These are phyloP conservation scores for Debaryomyces prosopidis DNA, from an alignment of 805 yeast genomes.

Conservation along the genomic window DNA sequence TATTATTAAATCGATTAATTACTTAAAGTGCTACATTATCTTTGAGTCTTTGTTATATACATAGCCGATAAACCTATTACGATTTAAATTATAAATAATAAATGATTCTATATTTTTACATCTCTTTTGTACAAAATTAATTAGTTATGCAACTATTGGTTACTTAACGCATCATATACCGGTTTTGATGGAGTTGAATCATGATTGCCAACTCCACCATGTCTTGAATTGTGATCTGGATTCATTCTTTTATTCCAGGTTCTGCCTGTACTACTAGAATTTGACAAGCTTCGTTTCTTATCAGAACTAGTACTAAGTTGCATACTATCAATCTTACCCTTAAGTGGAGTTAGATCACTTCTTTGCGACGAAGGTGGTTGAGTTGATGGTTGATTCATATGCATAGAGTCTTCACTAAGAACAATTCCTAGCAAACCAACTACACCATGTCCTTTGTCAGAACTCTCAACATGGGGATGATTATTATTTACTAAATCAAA, in stretches of 20 bases:
- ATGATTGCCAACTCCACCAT: not conserved
- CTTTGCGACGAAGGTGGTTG: not conserved
- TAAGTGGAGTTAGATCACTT: constrained; percentile 17
- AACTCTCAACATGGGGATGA: not conserved
- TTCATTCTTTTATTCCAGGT: constrained; percentile 10
- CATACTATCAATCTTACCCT: constrained; percentile 19
- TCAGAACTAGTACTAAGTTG: constrained; percentile 10
- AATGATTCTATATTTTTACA: not conserved
- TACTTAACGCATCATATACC: not conserved
- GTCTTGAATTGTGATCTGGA: too few relatives aligned
- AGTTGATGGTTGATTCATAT: too few relatives aligned
- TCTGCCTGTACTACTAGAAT: not conserved
- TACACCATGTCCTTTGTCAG: constrained; percentile 13
- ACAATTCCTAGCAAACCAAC: constrained; percentile 25
- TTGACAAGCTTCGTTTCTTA: constrained; percentile 9
- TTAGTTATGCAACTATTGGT: too few relatives aligned
- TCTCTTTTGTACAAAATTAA: not conserved
- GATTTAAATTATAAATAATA: not conserved
- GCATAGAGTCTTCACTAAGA: constrained; percentile 9
- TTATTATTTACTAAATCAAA: constrained; percentile 13
- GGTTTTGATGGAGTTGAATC: not conserved
- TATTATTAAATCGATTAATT: not conserved
- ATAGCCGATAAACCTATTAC: not conserved
- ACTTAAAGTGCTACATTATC: not conserved
- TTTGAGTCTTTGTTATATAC: not conserved